These are phyloP conservation scores for Tetracladium setigerum DNA, from an alignment of 495 filamentous ascomycete genomes.

Conservation along the genomic window DNA sequence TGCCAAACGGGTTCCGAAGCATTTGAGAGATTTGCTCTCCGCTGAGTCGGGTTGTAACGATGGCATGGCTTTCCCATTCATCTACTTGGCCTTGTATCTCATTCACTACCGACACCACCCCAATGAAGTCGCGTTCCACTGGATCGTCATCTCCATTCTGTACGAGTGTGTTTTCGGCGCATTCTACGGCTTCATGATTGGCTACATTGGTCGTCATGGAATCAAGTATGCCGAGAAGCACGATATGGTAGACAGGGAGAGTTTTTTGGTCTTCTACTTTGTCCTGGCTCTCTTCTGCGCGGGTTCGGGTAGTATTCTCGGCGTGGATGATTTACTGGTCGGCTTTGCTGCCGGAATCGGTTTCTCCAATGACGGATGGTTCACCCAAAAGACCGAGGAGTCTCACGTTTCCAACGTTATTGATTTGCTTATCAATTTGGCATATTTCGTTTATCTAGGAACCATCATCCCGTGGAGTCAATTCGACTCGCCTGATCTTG, in stretches of 20 bases:
- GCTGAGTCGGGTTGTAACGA: constrained; percentile 99
- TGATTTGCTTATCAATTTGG: constrained; percentile 91
- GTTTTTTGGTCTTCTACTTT: constrained; percentile 98
- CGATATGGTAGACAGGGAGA: constrained; percentile 88
- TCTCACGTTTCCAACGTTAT: constrained; percentile 99
- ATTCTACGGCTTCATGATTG: constrained; percentile 79
- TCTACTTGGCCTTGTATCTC: constrained; percentile 87
- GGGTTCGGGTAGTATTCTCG: constrained; percentile 85
- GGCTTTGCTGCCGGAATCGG: constrained; percentile 93
- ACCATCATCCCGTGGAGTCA: constrained; percentile 93
- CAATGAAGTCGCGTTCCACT: constrained; percentile 66
- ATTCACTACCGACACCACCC: constrained; percentile 68
- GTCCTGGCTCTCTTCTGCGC: constrained; percentile 94
- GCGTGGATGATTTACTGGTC: constrained; percentile 93
- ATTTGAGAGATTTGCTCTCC: constrained; percentile 89
- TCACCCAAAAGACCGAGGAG: constrained; percentile 95
- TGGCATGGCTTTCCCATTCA: constrained; percentile 99
- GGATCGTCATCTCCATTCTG: constrained; percentile 83
- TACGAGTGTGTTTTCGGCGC: constrained; percentile 97
- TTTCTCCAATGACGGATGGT: constrained; percentile 99
- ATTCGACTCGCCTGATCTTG: constrained; percentile 65
- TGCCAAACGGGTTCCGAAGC: constrained; percentile 92
- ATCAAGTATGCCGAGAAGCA: constrained; percentile 84
- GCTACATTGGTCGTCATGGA: constrained; percentile 80
- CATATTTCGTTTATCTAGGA: constrained; percentile 96